phyloP scores from a whole-genome alignment of 2,329 filamentous ascomycete genomes.

The Aspergillus niger region DNA sequence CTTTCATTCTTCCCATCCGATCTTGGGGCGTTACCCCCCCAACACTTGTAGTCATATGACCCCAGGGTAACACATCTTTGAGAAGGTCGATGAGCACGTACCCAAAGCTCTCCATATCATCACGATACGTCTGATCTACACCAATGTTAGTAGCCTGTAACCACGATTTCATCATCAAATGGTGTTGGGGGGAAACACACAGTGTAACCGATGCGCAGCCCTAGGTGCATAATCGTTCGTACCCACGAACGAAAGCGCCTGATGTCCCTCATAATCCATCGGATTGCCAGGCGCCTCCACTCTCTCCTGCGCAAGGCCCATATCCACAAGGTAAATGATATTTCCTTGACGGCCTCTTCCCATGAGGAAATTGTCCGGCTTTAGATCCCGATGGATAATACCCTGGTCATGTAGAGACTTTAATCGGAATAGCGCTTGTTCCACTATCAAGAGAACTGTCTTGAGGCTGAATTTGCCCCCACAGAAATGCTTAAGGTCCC shows the following conservation, averaged over 20 bases:
- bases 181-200: not conserved
- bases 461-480: not conserved
- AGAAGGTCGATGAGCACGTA: not conserved
- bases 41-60: not conserved
- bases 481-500: not conserved
- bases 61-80: not conserved
- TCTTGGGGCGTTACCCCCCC: not conserved
- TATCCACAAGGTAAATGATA: not conserved
- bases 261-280: not conserved
- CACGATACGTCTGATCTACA: not conserved
- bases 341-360: not conserved
- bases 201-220: not conserved
- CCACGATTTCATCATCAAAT: too few relatives aligned
- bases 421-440: not conserved
- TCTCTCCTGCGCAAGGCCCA: not conserved
- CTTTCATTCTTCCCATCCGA: not conserved
- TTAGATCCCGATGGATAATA: not conserved
- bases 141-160: not conserved
- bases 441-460: not conserved
- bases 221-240: not conserved
- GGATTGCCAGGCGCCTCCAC: not conserved
- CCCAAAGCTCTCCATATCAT: constrained; percentile 1
- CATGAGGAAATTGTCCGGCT: not conserved
- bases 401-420: not conserved
- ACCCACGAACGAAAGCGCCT: not conserved